Evolutionary conservation across 2,329 filamentous ascomycete genomes (phyloP).

Genomic region (Acarospora socialis): DNA sequence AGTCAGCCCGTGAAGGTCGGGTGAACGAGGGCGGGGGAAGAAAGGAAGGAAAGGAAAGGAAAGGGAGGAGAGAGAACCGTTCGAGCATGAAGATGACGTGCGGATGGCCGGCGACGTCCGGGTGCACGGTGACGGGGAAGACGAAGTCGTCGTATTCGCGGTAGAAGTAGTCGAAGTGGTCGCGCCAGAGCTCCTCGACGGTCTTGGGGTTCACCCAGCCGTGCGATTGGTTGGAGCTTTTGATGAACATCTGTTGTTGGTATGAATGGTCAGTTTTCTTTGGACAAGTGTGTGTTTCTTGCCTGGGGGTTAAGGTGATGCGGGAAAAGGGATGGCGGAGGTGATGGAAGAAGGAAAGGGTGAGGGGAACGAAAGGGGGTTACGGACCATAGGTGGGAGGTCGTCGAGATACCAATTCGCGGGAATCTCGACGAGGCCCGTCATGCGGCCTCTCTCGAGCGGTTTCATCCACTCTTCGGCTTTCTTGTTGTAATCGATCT

Average conservation of each 20-base stretch:
- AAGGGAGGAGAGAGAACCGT: constrained; percentile 3
- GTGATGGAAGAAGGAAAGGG: no score
- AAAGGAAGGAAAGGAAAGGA: not conserved
- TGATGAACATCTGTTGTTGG: constrained; percentile 31
- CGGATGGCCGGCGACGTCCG: constrained; percentile 13
- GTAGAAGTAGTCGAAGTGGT: constrained; percentile 37
- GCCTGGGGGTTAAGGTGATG: no score
- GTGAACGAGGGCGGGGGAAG: not conserved
- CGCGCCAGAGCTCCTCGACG: constrained; percentile 47
- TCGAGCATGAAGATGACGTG: constrained; percentile 14
- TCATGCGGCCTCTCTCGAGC: constrained; percentile 23
- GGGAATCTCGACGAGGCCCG: constrained; percentile 29
- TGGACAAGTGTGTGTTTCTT: no score
- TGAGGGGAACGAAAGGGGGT: no score
- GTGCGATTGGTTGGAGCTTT: constrained; percentile 34
- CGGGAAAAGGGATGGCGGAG: no score
- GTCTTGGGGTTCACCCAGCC: constrained; percentile 44
- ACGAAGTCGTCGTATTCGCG: constrained; percentile 14
- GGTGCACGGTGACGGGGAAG: constrained; percentile 14
- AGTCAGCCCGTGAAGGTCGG: not conserved
- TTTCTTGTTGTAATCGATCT: constrained; percentile 29
- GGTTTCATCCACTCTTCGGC: constrained; percentile 33
- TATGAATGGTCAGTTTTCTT: no score
- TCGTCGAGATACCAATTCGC: constrained; percentile 34
- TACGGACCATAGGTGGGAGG: no score